Conservation (phyloP, 345 rosid genomes). For the Xanthoceras sorbifolium region DNA sequence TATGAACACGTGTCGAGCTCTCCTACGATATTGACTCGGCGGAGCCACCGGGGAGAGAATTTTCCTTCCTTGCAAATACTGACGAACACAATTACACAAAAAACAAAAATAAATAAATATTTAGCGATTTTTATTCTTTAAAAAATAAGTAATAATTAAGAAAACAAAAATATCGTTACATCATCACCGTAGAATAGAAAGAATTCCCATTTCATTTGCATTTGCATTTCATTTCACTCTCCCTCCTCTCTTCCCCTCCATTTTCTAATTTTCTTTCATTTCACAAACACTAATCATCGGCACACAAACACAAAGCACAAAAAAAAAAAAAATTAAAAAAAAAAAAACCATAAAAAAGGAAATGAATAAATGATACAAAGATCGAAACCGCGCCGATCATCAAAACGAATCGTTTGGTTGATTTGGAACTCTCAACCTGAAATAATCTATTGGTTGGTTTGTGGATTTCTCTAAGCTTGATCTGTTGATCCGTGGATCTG, state of each 20-base stretch:
- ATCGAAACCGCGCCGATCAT: constrained; percentile 20
- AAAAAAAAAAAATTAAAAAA: not conserved
- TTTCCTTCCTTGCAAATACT: constrained; percentile 19
- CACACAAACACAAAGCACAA: not conserved
- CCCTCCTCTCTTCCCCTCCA: not conserved
- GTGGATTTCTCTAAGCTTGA: not conserved
- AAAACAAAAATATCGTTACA: not conserved
- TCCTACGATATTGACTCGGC: constrained; percentile 39
- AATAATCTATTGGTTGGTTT: not conserved
- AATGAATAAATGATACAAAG: constrained; percentile 36
- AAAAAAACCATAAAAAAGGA: not conserved
- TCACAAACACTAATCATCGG: constrained; percentile 6
- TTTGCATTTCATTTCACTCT: constrained; percentile 45
- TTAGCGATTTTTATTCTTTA: too few relatives aligned
- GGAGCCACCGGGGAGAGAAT: constrained; percentile 42
- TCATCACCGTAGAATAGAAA: not conserved
- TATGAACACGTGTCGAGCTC: constrained; percentile 30
- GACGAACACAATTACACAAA: constrained; percentile 14
- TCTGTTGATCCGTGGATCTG: constrained; percentile 17
- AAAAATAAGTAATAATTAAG: not conserved
- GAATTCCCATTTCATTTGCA: constrained; percentile 39
- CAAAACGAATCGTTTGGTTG: constrained; percentile 24
- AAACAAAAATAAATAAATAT: not conserved
- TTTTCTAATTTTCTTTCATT: not conserved
- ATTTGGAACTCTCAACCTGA: constrained; percentile 3